Base-by-base conservation (phyloP, 495 filamentous ascomycete genomes). In the Pseudomonodictys pantanalensis region DNA sequence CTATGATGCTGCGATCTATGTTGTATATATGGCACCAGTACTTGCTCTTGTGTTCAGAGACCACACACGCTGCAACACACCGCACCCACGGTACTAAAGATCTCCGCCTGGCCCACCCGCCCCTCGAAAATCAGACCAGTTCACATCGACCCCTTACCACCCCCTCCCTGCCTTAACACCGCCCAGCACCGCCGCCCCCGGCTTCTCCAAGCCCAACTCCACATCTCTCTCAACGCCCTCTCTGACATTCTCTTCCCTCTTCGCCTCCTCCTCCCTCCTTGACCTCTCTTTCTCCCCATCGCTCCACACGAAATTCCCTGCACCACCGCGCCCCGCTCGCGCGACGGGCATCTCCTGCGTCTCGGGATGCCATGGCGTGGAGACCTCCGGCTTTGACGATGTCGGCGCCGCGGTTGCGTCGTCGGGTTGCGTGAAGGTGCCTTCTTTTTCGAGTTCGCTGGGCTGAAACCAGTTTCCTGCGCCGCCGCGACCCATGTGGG, bases 381-480 rank as follows among this genome's bases (percentile, higher is more conserved):
- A 57, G 54, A 47, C n/a, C 12, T 39, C 42, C 26, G 30, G 57
- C 33, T 52, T 60, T 43, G 44, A 17, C 55, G 66, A 32, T 17
- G 62, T 64, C 39, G 68, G 64, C 38, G 66, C 49, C 7, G 63
- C 66, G 42, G 62, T 64, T 11, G 68, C 60, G 17, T 68, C 39
- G 33, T 60, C 18, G 26, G 73, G 56, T 9, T 49, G 26, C 60
- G 48, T 59, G 56, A 69, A 72, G 10, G 55, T 39, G 11, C 71
- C 73, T 15, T 62, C 50, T 48, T 61, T 17, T 15, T 32, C 43
- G 22, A 73, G 67, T 11, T 68, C 66, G 11, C 55, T 43, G 15
- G 76, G 72, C 41, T 74, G 69, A 63, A 74, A 67, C 68, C 80
- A 83, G 73, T 86, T 87, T 17, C 84, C 83, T 0, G 80, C 81